phyloP scores from a whole-genome alignment of 2,329 filamentous ascomycete species.

The Pyricularia sp. region DNA sequence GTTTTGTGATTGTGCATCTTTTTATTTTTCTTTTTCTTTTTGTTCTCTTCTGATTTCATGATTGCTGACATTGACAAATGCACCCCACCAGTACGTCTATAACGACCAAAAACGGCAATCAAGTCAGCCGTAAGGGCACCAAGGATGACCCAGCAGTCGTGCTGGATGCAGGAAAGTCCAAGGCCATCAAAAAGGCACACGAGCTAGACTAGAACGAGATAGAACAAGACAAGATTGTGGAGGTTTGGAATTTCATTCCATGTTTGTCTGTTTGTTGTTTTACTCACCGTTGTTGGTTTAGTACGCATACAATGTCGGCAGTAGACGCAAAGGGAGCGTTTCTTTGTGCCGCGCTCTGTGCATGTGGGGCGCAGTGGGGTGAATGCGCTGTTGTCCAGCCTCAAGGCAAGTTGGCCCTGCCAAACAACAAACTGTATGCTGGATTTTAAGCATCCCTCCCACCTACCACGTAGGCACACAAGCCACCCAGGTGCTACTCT shows the following conservation, averaged over 20 bases:
- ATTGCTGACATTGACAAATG: not conserved
- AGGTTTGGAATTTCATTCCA: not conserved
- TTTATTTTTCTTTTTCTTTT: not conserved
- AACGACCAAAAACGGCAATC: slow-evolving; percentile 26
- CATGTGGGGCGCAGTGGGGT: not conserved
- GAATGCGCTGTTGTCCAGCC: not conserved
- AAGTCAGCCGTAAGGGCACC: slow-evolving; percentile 25
- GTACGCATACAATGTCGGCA: too few relatives aligned
- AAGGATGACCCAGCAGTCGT: slow-evolving; percentile 29
- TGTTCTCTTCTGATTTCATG: not conserved
- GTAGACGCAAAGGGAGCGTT: not conserved
- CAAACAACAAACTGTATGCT: too few relatives aligned
- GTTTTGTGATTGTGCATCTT: not conserved
- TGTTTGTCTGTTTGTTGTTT: not conserved
- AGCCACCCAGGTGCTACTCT: too few relatives aligned
- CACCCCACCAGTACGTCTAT: slow-evolving; percentile 19
- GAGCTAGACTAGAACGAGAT: slow-evolving; percentile 21
- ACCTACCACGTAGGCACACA: too few relatives aligned
- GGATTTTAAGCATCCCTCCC: too few relatives aligned
- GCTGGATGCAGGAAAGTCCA: slow-evolving; percentile 27
- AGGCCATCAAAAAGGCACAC: slow-evolving; percentile 26
- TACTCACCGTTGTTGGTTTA: too few relatives aligned
- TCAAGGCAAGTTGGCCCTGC: too few relatives aligned
- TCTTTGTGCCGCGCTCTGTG: too few relatives aligned
- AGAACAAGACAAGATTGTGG: not conserved